Conservation (phyloP, 192 early-diverging fungal species). For the Nowakowskiella sp. region DNA sequence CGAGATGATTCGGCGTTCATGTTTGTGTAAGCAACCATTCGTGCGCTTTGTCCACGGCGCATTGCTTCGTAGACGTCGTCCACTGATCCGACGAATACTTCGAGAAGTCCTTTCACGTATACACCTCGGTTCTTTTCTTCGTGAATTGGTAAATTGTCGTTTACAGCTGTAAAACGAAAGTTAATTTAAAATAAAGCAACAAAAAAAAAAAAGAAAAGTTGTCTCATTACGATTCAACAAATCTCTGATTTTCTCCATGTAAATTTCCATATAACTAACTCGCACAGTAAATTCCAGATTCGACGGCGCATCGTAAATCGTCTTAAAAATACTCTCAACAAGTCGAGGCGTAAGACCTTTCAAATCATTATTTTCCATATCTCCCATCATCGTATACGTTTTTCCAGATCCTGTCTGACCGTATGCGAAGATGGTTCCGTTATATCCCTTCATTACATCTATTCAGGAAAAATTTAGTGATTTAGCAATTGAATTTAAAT, state of each 20-base stretch:
- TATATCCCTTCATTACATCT: constrained; percentile 95
- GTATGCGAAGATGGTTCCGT: constrained; percentile 99
- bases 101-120: constrained; percentile 95
- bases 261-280: constrained; percentile 99
- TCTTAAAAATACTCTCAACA: constrained; percentile 88
- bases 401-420: constrained; percentile 99
- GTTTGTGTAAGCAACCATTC: constrained; percentile 74
- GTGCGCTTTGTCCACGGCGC: constrained; percentile 79
- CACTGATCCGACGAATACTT: constrained; percentile 92
- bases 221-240: constrained; percentile 69
- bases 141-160: constrained; percentile 91
- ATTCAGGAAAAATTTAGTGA: constrained; percentile 5
- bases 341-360: constrained; percentile 97
- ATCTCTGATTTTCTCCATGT: constrained; percentile 99
- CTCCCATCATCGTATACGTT: constrained; percentile 96
- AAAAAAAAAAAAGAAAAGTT: background rate
- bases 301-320: constrained; percentile 82
- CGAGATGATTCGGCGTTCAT: constrained; percentile 99
- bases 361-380: constrained; percentile 82
- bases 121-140: constrained; percentile 96
- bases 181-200: background rate
- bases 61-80: constrained; percentile 97
- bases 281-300: constrained; percentile 97
- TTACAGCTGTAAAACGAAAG: constrained; percentile 45
- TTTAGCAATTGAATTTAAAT: constrained; percentile 1